Evolutionary conservation across 1,139 yeast genomes (phyloP), one percentile per base, ranked within the genome.

Genomic region (Sugiyamaella grinbergsii): DNA sequence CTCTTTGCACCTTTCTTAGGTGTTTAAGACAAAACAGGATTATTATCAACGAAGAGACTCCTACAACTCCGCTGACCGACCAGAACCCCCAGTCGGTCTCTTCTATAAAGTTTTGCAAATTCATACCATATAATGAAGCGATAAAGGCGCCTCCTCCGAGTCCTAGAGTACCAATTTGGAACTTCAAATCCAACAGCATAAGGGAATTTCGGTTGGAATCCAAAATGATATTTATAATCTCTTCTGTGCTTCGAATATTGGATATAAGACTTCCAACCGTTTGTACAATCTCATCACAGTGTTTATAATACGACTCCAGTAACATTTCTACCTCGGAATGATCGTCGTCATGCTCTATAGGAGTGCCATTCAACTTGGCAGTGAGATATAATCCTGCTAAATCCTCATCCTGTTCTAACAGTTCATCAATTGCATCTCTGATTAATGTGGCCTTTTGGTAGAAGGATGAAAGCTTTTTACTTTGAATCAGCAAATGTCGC

Each of bases 81-180:
- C 78, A 80, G 66, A 85, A 88, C 1, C 95, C 95, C 58, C 75
- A 69, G 33, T 71, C 67, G 2, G 88, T 78, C 34, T 90, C 95
- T 67, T 94, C 99, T 15, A 93, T 83, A 63, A 84, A 90, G 63
- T 93, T 94, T 62, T 85, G 85, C 67, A 94, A 72, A 66, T 94
- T 94, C 98, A 94, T 94, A 36, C 99, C 99, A 66, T 90, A 94
- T 53, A 93, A 74, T 0, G 97, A 96, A 1, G 93, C 81, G n/a
- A 86, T 67, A 20, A 84, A 71, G 0, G 88, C 84, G 1, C 96
- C 96, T 11, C 91, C 90, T 2, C 96, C 83, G 52, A 85, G 77
- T 0, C 96, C 96, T 44, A 94, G 70, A 0, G 98, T 87, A 52
- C 94, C 94, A 32, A 94, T 85, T 7, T 96, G 86, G 50, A 93